phyloP scores from a whole-genome alignment of 306 rosid species.

The Citrullus colocynthis region DNA sequence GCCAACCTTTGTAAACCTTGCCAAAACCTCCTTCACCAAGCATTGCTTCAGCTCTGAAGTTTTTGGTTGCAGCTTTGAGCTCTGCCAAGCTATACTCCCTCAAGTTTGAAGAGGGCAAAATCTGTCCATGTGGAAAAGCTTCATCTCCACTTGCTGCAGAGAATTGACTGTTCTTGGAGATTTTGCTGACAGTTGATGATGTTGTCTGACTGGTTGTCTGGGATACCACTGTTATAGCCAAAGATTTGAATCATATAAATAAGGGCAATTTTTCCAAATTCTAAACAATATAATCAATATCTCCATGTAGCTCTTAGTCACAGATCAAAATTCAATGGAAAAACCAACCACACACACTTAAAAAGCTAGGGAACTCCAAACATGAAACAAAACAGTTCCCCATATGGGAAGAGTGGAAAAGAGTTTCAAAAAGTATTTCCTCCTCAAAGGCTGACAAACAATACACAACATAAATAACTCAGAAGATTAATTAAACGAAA shows the following conservation, averaged over 20 bases:
- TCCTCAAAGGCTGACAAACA: background rate
- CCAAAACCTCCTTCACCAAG: constrained; percentile 99
- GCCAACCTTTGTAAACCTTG: constrained; percentile 80
- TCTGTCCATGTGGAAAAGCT: constrained; percentile 43
- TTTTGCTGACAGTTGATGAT: constrained; percentile 31
- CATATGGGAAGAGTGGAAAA: background rate
- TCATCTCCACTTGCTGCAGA: constrained; percentile 44
- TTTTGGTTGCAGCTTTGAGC: constrained; percentile 59
- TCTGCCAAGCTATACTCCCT: constrained; percentile 62
- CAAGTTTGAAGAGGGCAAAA: constrained; percentile 55
- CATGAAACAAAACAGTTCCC: background rate
- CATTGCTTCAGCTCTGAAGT: constrained; percentile 60
- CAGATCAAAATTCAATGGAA: background rate
- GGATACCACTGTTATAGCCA: constrained; percentile 29
- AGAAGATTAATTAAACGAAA: background rate
- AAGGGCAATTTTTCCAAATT: background rate
- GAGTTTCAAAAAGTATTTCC: background rate
- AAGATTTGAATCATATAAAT: background rate
- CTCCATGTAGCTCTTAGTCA: background rate
- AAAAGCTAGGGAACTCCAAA: background rate
- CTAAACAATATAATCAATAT: background rate
- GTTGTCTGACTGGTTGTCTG: constrained; percentile 37
- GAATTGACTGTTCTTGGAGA: constrained; percentile 48
- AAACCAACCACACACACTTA: background rate
- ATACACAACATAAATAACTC: background rate